phyloP scores from a whole-genome alignment of 2,329 filamentous ascomycete species.

The Camillea tinctor region DNA sequence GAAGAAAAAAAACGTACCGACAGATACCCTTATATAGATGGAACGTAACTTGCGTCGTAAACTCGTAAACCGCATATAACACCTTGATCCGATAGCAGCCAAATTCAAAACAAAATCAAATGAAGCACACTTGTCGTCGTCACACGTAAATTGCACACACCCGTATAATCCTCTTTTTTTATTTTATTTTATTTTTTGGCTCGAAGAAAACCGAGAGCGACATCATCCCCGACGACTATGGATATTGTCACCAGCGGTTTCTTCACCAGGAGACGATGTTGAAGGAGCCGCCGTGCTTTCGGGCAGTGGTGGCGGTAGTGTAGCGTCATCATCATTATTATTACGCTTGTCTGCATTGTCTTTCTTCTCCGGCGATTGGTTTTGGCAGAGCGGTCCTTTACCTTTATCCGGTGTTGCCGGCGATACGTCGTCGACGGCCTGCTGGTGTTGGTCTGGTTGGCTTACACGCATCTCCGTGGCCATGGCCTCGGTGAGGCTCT shows the following conservation, averaged over 20 bases:
- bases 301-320: background rate
- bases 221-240: no score
- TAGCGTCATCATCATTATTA: background rate
- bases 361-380: background rate
- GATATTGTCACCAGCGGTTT: background rate
- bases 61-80: no score
- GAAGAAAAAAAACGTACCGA: no score
- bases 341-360: constrained; percentile 14
- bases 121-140: no score
- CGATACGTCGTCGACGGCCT: constrained; percentile 2
- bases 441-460: background rate
- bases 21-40: no score
- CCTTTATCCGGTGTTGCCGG: constrained; percentile 21
- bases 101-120: no score
- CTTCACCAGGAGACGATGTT: background rate
- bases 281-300: background rate
- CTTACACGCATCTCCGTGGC: constrained; percentile 25
- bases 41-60: background rate
- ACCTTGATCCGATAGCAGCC: no score
- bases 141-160: no score
- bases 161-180: no score
- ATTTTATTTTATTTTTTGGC: no score
- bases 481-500: constrained; percentile 33
- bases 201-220: no score
- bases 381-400: constrained; percentile 21